These are phyloP conservation scores for Hypsizygus marmoreus DNA, from an alignment of 768 basidiomycete genomes.

Conservation along the genomic window DNA sequence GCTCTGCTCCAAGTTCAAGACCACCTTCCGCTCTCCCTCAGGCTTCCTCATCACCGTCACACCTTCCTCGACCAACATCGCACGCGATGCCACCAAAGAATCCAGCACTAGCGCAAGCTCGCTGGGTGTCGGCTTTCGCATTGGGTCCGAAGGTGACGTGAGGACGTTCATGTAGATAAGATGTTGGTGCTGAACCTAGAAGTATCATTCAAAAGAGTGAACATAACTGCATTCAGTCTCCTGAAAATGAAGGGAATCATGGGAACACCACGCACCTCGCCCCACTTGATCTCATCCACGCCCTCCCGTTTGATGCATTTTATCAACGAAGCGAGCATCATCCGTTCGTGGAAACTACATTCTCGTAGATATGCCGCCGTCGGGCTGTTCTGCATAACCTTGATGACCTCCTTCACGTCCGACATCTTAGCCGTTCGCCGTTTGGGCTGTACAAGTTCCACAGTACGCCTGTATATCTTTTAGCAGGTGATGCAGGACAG, in stretches of 20 bases:
- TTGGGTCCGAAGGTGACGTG: constrained; percentile 56
- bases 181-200: constrained; percentile 73
- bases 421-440: constrained; percentile 58
- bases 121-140: constrained; percentile 53
- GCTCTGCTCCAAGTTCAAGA: constrained; percentile 80
- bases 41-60: constrained; percentile 53
- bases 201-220: background rate
- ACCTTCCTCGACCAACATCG: constrained; percentile 72
- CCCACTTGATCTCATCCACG: constrained; percentile 86
- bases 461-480: constrained; percentile 59
- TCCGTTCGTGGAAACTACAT: constrained; percentile 84
- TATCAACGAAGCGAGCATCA: constrained; percentile 83
- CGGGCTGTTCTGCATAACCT: constrained; percentile 88
- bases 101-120: constrained; percentile 75
- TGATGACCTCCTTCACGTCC: constrained; percentile 79
- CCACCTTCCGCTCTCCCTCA: constrained; percentile 66
- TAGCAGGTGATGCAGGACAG: background rate
- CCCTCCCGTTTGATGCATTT: constrained; percentile 84
- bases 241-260: background rate
- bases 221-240: background rate
- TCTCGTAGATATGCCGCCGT: constrained; percentile 81
- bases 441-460: constrained; percentile 68
- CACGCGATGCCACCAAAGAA: constrained; percentile 75
- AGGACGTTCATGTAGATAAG: constrained; percentile 68
- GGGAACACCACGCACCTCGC: constrained; percentile 52